These are phyloP conservation scores for Handroanthus guayacan DNA, from an alignment of 257 asterid species.

Conservation along the genomic window DNA sequence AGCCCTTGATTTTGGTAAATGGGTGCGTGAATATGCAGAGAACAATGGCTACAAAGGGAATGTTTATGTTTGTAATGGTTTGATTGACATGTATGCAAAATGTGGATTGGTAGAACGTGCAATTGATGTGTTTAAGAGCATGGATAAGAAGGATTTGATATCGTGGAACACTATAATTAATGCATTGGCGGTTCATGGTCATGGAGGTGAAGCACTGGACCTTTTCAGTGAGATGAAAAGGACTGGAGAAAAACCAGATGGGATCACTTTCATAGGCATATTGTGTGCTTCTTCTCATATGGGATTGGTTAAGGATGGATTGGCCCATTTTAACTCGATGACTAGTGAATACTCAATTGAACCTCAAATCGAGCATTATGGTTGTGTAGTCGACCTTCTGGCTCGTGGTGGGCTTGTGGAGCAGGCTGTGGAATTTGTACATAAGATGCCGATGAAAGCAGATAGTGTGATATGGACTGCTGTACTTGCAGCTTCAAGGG, in stretches of 20 bases:
- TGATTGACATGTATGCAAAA: constrained; percentile 85
- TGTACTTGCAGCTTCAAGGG: constrained; percentile 72
- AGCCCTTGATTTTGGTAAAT: constrained; percentile 74
- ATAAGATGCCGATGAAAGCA: constrained; percentile 68
- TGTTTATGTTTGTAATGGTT: constrained; percentile 66
- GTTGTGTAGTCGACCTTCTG: constrained; percentile 84
- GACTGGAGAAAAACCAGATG: constrained; percentile 68
- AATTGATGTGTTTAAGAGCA: constrained; percentile 53
- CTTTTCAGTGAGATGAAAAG: constrained; percentile 67
- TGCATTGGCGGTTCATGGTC: constrained; percentile 84
- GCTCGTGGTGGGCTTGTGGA: constrained; percentile 75
- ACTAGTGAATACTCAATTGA: constrained; percentile 45
- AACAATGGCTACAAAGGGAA: constrained; percentile 56
- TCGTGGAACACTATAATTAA: constrained; percentile 88
- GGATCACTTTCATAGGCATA: constrained; percentile 74
- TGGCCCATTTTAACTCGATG: constrained; percentile 65
- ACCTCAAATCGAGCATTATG: constrained; percentile 81
- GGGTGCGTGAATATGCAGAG: constrained; percentile 68
- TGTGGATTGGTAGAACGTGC: constrained; percentile 75
- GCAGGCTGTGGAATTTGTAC: constrained; percentile 72
- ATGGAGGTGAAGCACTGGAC: constrained; percentile 65
- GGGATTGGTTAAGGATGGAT: constrained; percentile 77
- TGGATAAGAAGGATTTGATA: constrained; percentile 68
- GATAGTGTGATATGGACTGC: constrained; percentile 81
- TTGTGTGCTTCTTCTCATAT: constrained; percentile 83